Base-by-base conservation (phyloP, 352 stramenopile species). In the Phytophthora boehmeriae region DNA sequence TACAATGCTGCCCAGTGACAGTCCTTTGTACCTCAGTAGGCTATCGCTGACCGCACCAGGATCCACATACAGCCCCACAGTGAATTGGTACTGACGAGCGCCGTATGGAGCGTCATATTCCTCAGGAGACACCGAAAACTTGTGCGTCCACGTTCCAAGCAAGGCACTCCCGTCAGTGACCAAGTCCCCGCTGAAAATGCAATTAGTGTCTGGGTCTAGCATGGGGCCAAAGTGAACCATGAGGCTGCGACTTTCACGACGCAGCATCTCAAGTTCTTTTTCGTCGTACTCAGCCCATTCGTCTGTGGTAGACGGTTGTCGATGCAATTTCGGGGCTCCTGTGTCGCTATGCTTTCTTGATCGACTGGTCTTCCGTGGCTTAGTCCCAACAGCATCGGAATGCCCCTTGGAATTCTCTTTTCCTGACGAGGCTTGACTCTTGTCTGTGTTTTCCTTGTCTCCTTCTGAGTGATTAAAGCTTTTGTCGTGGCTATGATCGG, bases 21-120 rank as follows among this genome's bases (percentile, higher is more conserved):
- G 56, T 0, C 85, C 85, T 59, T 94, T 94, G 67, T 90, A 94
- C 68, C 90, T 91, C 25, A 94, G 70, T 38, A 94, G 60, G 16
- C 71, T 71, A 43, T 90, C 81, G 48, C 75, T 88, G 2, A 80
- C 75, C 5, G 66, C 72, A 25, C 72, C 78, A 6, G 85, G 75
- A 49, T 94, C 83, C 19, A 80, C 78, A 27, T 94, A 94, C 22
- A 94, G 64, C 0, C 83, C 85, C 11, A 90, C 69, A 0, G 79
- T 78, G 23, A 89, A 83, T 16, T 66, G 70, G 48, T 80, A 78
- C 2, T 67, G 66, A 22, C 63, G 61, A n/a, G 61, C 60, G 20
- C 66, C 69, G n/a, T 75, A 61, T 5, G 75, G 63, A 22, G 73
- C 53, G 32, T 82, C 72, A 22, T 70, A 73, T 17, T 66, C 42